A percentile compares a stretch with the other conserved stretches of the same genome.
Conservation (phyloP, 2,329 filamentous ascomycete genomes). For the Fusarium penzigii region DNA sequence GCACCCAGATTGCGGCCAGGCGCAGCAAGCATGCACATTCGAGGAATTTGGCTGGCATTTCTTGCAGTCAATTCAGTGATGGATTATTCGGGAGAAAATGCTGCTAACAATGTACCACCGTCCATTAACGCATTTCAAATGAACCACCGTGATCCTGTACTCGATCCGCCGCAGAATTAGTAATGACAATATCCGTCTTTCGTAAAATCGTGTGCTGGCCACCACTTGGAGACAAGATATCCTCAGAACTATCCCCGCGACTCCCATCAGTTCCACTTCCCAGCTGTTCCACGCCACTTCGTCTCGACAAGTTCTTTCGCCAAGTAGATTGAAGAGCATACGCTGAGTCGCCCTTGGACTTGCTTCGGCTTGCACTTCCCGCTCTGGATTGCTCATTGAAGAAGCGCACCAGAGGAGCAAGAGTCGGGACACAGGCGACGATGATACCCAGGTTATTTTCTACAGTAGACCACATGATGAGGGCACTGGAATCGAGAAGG, state of each 20-base stretch:
- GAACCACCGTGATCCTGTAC: too few species aligned
- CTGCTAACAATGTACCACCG: too few species aligned
- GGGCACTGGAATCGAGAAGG: slow-evolving; percentile 44
- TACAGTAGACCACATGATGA: slow-evolving; percentile 48
- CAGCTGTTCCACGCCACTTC: slow-evolving; percentile 22
- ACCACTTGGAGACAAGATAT: slow-evolving; percentile 5
- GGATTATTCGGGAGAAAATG: too few species aligned
- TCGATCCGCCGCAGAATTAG: background rate
- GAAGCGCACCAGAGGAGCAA: slow-evolving; percentile 43
- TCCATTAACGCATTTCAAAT: too few species aligned
- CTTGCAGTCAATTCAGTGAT: too few species aligned
- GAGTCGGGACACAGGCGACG: slow-evolving; percentile 43
- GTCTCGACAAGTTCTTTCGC: slow-evolving; percentile 16
- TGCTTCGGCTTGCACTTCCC: slow-evolving; percentile 17
- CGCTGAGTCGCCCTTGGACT: slow-evolving; percentile 10
- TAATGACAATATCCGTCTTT: slow-evolving; percentile 15
- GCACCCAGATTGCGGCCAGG: too few species aligned
- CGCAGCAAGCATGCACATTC: too few species aligned
- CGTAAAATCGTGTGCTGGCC: slow-evolving; percentile 10
- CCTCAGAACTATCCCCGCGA: slow-evolving; percentile 14
- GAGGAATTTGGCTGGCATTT: too few species aligned
- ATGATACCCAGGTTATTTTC: slow-evolving; percentile 47
- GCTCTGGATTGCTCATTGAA: slow-evolving; percentile 32
- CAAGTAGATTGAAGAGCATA: slow-evolving; percentile 31
- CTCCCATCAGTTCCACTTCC: slow-evolving; percentile 12